These are phyloP conservation scores for Citrus medica DNA, from an alignment of 345 rosid genomes.

Conservation along the genomic window DNA sequence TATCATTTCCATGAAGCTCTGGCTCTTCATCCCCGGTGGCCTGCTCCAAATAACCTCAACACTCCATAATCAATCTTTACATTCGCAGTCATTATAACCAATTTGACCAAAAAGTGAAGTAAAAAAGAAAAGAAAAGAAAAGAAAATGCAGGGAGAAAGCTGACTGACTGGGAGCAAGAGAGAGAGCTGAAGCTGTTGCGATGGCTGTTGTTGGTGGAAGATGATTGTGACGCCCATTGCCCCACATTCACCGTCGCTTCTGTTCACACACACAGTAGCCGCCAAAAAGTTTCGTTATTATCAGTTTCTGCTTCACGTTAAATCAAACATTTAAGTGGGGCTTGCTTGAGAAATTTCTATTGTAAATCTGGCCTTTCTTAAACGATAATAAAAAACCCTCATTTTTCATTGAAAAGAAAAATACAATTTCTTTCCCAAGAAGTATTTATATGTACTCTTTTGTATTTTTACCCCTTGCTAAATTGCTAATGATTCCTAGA, in stretches of 20 bases:
- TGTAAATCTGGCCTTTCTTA: background rate
- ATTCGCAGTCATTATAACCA: background rate
- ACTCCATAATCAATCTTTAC: conserved; percentile 3
- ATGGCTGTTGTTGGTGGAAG: conserved; percentile 48
- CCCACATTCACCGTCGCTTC: conserved; percentile 38
- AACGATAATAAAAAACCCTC: too few relatives aligned
- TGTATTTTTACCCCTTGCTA: too few relatives aligned
- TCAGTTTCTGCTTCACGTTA: background rate
- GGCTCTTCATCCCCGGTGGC: conserved; percentile 53
- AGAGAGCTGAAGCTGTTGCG: conserved; percentile 61
- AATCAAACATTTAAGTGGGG: background rate
- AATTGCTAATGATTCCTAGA: too few relatives aligned
- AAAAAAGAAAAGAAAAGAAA: background rate
- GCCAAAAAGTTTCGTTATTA: conserved; percentile 11
- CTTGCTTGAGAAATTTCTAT: too few relatives aligned
- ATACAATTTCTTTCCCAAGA: background rate
- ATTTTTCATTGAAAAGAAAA: background rate
- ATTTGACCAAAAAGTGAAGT: background rate
- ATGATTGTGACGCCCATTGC: conserved; percentile 65
- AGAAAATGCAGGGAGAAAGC: conserved; percentile 6
- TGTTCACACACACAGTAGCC: conserved; percentile 20
- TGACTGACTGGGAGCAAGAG: conserved; percentile 69
- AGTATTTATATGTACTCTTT: background rate
- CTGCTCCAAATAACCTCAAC: conserved; percentile 34
- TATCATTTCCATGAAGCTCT: conserved; percentile 92